These are phyloP conservation scores for Discostella stelligera DNA, from an alignment of 352 stramenopile species.

Conservation along the genomic window DNA sequence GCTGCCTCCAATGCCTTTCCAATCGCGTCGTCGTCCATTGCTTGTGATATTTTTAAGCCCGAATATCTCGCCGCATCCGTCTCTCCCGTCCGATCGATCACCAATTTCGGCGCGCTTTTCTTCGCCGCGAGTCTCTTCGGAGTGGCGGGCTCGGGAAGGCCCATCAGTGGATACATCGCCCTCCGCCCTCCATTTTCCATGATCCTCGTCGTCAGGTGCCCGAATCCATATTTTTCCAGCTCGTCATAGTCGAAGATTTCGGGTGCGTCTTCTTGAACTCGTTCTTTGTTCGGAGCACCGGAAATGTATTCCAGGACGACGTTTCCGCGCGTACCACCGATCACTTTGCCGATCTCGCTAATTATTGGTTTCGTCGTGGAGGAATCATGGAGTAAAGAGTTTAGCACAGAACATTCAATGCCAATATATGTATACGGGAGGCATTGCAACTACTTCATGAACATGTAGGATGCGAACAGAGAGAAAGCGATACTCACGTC, in stretches of 20 bases:
- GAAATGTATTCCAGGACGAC: slow-evolving; percentile 72
- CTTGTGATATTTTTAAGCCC: slow-evolving; percentile 70
- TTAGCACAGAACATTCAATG: not conserved
- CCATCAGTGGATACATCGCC: slow-evolving; percentile 75
- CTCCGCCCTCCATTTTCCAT: slow-evolving; percentile 71
- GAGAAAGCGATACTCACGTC: slow-evolving; percentile 34
- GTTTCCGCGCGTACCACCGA: slow-evolving; percentile 76
- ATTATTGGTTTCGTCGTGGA: not conserved
- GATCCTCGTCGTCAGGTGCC: slow-evolving; percentile 62
- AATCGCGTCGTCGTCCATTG: slow-evolving; percentile 71
- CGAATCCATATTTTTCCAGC: slow-evolving; percentile 72
- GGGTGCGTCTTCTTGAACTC: slow-evolving; percentile 56
- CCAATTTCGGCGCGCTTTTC: slow-evolving; percentile 57
- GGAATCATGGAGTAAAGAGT: not conserved
- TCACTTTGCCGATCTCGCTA: slow-evolving; percentile 62
- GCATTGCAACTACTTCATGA: too few species aligned
- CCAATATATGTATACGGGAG: not conserved
- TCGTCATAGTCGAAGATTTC: slow-evolving; percentile 80
- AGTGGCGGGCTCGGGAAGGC: slow-evolving; percentile 50
- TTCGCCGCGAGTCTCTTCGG: slow-evolving; percentile 29
- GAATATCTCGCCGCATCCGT: slow-evolving; percentile 69
- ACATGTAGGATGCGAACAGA: slow-evolving; percentile 11
- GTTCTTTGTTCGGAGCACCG: slow-evolving; percentile 65
- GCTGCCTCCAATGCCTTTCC: slow-evolving; percentile 60
- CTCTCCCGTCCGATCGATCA: slow-evolving; percentile 75